Percentiles rank a stretch among this genome's conserved stretches.
These are phyloP conservation scores for Neurospora sp. DNA, from an alignment of 495 filamentous ascomycete genomes.

Conservation along the genomic window DNA sequence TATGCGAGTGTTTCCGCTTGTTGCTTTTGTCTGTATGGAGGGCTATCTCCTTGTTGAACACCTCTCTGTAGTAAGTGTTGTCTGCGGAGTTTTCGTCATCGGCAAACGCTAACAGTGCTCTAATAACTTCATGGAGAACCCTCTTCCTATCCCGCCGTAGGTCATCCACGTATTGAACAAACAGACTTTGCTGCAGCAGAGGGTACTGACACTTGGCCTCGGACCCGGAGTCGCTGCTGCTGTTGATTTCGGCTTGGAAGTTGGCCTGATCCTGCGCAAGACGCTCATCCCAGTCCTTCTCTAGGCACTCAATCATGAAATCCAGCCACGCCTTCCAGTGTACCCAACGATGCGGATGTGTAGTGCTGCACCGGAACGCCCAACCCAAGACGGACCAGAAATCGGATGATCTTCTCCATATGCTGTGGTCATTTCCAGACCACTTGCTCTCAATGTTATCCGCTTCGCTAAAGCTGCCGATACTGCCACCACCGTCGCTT, in stretches of 20 bases:
- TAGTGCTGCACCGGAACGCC: slow-evolving; percentile 83
- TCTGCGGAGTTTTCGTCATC: slow-evolving; percentile 27
- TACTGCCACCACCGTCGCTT: slow-evolving; percentile 5
- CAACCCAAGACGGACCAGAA: slow-evolving; percentile 89
- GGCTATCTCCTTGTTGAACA: slow-evolving; percentile 39
- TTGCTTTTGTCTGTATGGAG: slow-evolving; percentile 28
- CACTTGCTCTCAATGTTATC: slow-evolving; percentile 36
- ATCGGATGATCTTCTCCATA: slow-evolving; percentile 67
- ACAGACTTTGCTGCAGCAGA: slow-evolving; percentile 23
- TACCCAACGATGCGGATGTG: slow-evolving; percentile 61
- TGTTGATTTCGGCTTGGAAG: not conserved
- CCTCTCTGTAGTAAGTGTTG: slow-evolving; percentile 32
- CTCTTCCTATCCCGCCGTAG: slow-evolving; percentile 22
- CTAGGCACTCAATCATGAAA: slow-evolving; percentile 66
- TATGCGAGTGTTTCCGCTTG: slow-evolving; percentile 39
- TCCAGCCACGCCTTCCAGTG: slow-evolving; percentile 76
- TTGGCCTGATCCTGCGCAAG: slow-evolving; percentile 19
- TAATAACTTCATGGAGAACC: slow-evolving; percentile 29
- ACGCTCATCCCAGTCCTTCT: slow-evolving; percentile 63
- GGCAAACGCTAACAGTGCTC: slow-evolving; percentile 28
- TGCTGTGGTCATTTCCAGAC: slow-evolving; percentile 51
- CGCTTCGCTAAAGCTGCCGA: slow-evolving; percentile 17
- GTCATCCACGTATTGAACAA: slow-evolving; percentile 18
- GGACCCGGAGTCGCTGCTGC: not conserved
- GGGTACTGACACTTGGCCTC: slow-evolving; percentile 4